Conservation (phyloP, 2,329 filamentous ascomycete genomes). For the Phaeophleospora eucalypticola region DNA sequence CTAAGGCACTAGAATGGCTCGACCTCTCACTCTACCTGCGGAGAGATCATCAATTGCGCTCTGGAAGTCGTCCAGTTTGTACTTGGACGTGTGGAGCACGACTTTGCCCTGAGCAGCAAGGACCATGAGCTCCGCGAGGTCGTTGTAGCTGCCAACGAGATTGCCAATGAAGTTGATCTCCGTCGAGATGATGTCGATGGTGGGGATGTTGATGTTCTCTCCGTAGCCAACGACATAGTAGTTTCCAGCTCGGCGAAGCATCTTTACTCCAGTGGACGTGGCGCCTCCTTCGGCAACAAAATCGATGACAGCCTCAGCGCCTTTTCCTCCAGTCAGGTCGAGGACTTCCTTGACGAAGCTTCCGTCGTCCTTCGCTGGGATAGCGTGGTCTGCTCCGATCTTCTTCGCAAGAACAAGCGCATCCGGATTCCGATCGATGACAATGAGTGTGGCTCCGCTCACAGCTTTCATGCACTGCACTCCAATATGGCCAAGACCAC, state of each 20-base stretch:
- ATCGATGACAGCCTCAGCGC: conserved; percentile 26
- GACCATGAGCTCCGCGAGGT: conserved; percentile 25
- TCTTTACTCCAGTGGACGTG: conserved; percentile 24
- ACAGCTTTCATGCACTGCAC: conserved; percentile 27
- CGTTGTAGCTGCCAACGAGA: conserved; percentile 24
- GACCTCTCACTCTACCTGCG: conserved; percentile 21
- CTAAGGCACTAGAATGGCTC: conserved; percentile 23
- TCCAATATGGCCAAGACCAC: conserved; percentile 24
- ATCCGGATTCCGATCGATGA: conserved; percentile 23
- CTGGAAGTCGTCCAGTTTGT: conserved; percentile 27
- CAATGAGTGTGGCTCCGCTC: conserved; percentile 23
- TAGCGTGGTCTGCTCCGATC: conserved; percentile 24
- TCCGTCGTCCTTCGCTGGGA: conserved; percentile 16
- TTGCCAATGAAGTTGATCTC: conserved; percentile 28
- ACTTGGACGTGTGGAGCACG: conserved; percentile 22
- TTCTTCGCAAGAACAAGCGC: conserved; percentile 24
- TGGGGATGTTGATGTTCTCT: conserved; percentile 21
- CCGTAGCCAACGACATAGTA: conserved; percentile 27
- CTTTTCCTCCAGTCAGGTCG: conserved; percentile 21
- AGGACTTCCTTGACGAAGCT: conserved; percentile 25
- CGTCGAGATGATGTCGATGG: conserved; percentile 25
- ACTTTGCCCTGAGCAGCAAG: conserved; percentile 26
- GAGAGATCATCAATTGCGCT: conserved; percentile 25
- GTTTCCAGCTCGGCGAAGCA: conserved; percentile 25
- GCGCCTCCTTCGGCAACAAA: conserved; percentile 26